These are phyloP conservation scores for Blastocystis sp. DNA, from an alignment of 352 stramenopile species.

Conservation along the genomic window DNA sequence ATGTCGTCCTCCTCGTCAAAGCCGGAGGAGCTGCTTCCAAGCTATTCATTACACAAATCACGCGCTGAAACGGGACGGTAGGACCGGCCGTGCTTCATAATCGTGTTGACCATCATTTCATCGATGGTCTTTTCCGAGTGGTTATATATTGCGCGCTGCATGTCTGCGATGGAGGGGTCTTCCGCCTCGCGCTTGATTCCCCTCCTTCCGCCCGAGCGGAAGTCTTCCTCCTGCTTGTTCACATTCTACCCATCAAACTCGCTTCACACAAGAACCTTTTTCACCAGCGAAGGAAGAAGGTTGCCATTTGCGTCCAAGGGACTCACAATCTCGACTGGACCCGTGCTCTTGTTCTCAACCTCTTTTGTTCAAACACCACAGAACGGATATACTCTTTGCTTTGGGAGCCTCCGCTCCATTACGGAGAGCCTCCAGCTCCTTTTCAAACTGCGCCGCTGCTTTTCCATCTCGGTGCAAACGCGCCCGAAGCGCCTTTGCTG, in stretches of 20 bases:
- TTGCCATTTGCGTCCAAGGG: slow-evolving; percentile 58
- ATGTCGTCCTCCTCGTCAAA: slow-evolving; percentile 65
- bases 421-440: slow-evolving; percentile 32
- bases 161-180: slow-evolving; percentile 47
- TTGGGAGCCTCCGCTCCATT: background rate
- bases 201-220: slow-evolving; percentile 8
- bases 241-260: slow-evolving; percentile 2
- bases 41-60: slow-evolving; percentile 8
- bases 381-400: background rate
- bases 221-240: slow-evolving; percentile 7
- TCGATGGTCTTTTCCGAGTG: slow-evolving; percentile 45
- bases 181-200: slow-evolving; percentile 26
- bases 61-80: slow-evolving; percentile 14
- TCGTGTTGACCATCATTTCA: slow-evolving; percentile 55
- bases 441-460: background rate
- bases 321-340: slow-evolving; percentile 57
- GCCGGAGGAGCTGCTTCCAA: slow-evolving; percentile 46
- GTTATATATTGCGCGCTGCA: slow-evolving; percentile 38
- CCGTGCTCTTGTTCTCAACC: background rate
- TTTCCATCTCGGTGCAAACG: slow-evolving; percentile 27
- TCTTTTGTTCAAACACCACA: background rate
- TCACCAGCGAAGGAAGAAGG: slow-evolving; percentile 31
- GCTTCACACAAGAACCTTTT: background rate
- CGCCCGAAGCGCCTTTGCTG: slow-evolving; percentile 48
- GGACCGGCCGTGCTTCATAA: slow-evolving; percentile 27